Base-by-base conservation (phyloP, 1,139 yeast genomes). In the Zygosaccharomyces sapae region DNA sequence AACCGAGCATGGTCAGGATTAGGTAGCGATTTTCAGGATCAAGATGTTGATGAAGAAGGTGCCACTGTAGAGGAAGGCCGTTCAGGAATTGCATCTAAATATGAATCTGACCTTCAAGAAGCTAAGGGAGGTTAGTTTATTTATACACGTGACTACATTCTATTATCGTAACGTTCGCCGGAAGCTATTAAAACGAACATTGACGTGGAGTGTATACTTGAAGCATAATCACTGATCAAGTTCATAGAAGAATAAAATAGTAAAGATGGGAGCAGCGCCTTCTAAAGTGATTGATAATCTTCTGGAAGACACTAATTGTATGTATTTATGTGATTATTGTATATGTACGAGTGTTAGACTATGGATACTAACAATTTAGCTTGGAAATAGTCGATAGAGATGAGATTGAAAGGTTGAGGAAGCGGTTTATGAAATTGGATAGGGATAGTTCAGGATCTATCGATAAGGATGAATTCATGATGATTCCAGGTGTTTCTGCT, bases 391-490 rank as follows among this genome's bases (percentile, higher is more conserved):
- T 88, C 65, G 90, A 86, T 52, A 77, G 84, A 45, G 96, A 88
- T 55, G 99, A 94, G 64, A 86, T 94, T 45, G 95, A 90, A 64
- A 76, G 98, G 52, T 73, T 94, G 53, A 80, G 96, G 53, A 89
- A 89, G 63, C 74, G 98, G 55, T 94, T 94, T 67, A 86, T 90
- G 95, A 94, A 94, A 65, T 73, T 94, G 45, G 99, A 94, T 67
- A 83, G 85, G 55, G 97, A 94, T 66, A 85, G 90, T 46, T 82
- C 90, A 2, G 98, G 98, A 1, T 83, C 95, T 18, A 86, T 94
- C 39, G 97, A 92, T 53, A 85, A 85, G 56, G 81, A 80, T 43
- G 98, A 94, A 69, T 92, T 94, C 62, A 74, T 90, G 60, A 80
- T 90, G 2, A 90, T 94, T 42, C 98, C 98, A 0, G 97, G 97